These are phyloP conservation scores for Rhododendron griersonianum DNA, from an alignment of 148 eudicot species.

Conservation along the genomic window DNA sequence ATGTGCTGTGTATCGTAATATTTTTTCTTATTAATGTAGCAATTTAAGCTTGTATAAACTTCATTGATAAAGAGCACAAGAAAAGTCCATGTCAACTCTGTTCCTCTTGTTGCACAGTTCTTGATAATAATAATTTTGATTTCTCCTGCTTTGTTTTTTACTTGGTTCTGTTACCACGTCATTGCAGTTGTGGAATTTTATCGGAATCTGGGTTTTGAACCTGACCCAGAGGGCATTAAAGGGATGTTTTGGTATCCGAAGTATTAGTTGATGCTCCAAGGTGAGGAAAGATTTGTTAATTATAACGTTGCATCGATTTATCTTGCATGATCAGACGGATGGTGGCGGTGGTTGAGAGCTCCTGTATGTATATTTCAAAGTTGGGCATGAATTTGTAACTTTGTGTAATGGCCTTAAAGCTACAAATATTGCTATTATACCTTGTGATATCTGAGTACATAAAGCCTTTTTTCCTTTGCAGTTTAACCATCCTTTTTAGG, in stretches of 20 bases:
- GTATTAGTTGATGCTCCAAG: conserved; percentile 19
- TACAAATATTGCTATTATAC: not conserved
- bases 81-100: not conserved
- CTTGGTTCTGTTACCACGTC: not conserved
- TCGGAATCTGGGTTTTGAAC: conserved; percentile 72
- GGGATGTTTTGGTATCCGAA: conserved; percentile 99
- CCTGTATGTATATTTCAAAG: not conserved
- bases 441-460: not conserved
- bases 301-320: not conserved
- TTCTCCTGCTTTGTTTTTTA: not conserved
- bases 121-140: not conserved
- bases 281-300: conserved; percentile 1
- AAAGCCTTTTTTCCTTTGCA: not conserved
- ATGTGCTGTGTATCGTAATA: not conserved
- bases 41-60: not conserved
- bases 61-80: not conserved
- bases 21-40: not conserved
- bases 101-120: not conserved
- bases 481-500: not conserved
- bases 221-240: conserved; percentile 97
- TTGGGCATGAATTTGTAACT: not conserved
- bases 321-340: not conserved
- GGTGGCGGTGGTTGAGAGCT: not conserved
- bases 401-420: not conserved
- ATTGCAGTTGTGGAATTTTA: conserved; percentile 93